Base-by-base conservation (phyloP, 1,284 basidiomycete species). In the Xerocomus nothofagi region DNA sequence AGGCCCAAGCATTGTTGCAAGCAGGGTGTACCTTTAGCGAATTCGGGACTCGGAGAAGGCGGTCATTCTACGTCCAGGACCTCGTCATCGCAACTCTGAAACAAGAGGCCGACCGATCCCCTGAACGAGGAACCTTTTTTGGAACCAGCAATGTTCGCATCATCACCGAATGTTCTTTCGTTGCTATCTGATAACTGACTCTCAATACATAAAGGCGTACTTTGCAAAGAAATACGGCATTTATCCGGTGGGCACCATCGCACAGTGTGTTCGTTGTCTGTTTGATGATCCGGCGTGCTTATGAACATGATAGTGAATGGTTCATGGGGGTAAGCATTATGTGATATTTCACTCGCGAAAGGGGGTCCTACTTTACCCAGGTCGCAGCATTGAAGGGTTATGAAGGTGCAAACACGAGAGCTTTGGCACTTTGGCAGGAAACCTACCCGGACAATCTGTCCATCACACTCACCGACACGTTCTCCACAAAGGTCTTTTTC, bases 381-480 rank as follows among this genome's bases (percentile, higher is more conserved):
- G 78, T 95, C 45, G 93, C 86, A 9, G 92, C 93, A 3, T 62
- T 91, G 51, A 80, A 78, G 56, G 92, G 93, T 2, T 97, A 97
- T 64, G 79, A 85, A 49, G 71, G 79, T 34, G 86, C 85, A 17
- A 93, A 96, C 65, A 72, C 76, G 1, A 70, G 73, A 8, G 90
- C 92, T 0, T 75, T 97, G 65, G 78, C 86, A 42, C 76, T 92
- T 47, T 98, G 94, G 94, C 89, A 96, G 63, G 68, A 79, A 40
- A 79, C 85, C 7, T 95, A 93, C 60, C 76, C 78, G 1, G 51
- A 53, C 6, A 65, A 75, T 1, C 73, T 86, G 6, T 75, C 85
- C 45, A 81, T 91, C 47, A 91, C 93, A 18, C 73, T 97, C 36
- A 96, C 95, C 10, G 94, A 98, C 69, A 98, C 94, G 0, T 97